These are phyloP conservation scores for Rhizophagus clarus DNA, from an alignment of 192 early-diverging fungal species.

Conservation along the genomic window DNA sequence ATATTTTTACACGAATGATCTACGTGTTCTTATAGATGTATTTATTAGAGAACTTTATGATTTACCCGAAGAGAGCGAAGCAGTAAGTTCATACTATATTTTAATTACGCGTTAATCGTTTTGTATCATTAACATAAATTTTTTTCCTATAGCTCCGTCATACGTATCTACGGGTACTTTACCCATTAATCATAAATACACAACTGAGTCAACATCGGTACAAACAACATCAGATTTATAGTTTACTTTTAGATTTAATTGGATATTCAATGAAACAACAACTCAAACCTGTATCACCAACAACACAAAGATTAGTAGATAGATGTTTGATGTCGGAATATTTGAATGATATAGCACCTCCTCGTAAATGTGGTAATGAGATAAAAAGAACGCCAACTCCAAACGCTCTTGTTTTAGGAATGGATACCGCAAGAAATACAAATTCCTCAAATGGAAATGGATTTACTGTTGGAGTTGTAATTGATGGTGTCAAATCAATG, in stretches of 20 bases:
- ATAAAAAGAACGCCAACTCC: not conserved
- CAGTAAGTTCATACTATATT: not conserved
- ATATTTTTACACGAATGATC: slow-evolving; percentile 94
- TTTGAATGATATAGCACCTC: slow-evolving; percentile 7
- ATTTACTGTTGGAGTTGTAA: not conserved
- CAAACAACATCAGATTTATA: slow-evolving; percentile 54
- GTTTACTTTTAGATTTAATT: slow-evolving; percentile 43
- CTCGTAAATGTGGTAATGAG: not conserved
- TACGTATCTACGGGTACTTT: slow-evolving; percentile 67
- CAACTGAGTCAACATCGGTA: slow-evolving; percentile 46
- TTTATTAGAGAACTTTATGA: slow-evolving; percentile 80
- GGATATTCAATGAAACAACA: slow-evolving; percentile 25
- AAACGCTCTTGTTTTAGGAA: not conserved
- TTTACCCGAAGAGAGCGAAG: slow-evolving; percentile 58
- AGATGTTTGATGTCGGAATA: slow-evolving; percentile 41
- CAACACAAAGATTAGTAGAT: slow-evolving; percentile 48
- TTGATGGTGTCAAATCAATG: too few species aligned
- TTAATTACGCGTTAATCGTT: too few species aligned
- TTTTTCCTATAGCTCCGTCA: slow-evolving; percentile 54
- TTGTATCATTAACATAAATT: not conserved
- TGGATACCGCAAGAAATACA: not conserved
- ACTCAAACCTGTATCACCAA: slow-evolving; percentile 44
- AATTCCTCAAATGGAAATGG: not conserved
- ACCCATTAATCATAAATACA: slow-evolving; percentile 68
- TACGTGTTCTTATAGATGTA: slow-evolving; percentile 85